These are phyloP conservation scores for Leucocoprinus birnbaumii DNA, from an alignment of 768 basidiomycete genomes.

Conservation along the genomic window DNA sequence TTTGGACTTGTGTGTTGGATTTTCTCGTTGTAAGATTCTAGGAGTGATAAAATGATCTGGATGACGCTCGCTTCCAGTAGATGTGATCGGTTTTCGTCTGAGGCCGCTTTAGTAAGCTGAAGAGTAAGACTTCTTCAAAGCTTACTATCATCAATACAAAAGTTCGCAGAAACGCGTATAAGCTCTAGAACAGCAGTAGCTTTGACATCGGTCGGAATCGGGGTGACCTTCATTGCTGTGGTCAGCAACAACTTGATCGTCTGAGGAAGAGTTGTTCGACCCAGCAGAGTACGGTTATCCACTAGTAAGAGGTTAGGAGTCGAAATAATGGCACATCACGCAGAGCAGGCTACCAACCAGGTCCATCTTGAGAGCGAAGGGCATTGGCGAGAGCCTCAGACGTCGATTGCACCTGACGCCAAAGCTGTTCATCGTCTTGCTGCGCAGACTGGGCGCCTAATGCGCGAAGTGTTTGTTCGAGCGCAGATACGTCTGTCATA, in stretches of 20 bases:
- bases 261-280: constrained; percentile 61
- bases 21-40: constrained; percentile 65
- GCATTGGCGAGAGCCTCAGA: constrained; percentile 61
- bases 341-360: constrained; percentile 30
- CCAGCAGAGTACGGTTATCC: constrained; percentile 70
- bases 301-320: constrained; percentile 34
- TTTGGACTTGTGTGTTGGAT: constrained; percentile 27
- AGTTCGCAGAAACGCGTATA: constrained; percentile 76
- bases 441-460: constrained; percentile 27
- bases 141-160: constrained; percentile 82
- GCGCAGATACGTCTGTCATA: constrained; percentile 28
- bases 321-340: background rate
- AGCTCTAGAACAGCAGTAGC: constrained; percentile 60
- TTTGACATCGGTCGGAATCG: constrained; percentile 42
- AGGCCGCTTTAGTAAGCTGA: background rate
- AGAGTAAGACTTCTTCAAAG: constrained; percentile 1
- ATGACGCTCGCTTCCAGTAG: constrained; percentile 72
- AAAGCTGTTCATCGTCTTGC: constrained; percentile 32
- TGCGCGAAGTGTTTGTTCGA: constrained; percentile 33
- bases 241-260: constrained; percentile 61
- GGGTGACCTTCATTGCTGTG: constrained; percentile 46
- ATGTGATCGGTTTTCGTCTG: constrained; percentile 74
- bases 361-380: constrained; percentile 52
- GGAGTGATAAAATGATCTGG: constrained; percentile 59
- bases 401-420: constrained; percentile 49